Percentiles rank a stretch among this genome's conserved stretches.
phyloP scores from a whole-genome alignment of 225 moss, liverwort and hornwort species.

The Polytrichum commune region DNA sequence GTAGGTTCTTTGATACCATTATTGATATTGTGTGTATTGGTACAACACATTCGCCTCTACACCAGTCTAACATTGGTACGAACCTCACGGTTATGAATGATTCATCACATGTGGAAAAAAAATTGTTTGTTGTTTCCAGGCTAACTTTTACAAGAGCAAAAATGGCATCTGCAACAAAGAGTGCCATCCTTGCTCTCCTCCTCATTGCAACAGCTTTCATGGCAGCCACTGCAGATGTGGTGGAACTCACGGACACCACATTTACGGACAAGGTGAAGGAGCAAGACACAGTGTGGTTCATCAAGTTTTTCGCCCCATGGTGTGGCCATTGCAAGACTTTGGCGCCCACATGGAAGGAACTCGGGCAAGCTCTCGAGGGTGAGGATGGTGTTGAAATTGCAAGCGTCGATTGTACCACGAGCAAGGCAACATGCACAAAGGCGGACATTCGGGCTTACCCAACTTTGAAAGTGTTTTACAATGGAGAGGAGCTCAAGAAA shows the following conservation, averaged over 20 bases:
- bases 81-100: too few species aligned
- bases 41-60: too few species aligned
- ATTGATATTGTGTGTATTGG: too few species aligned
- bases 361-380: slow-evolving; percentile 74
- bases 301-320: slow-evolving; percentile 95
- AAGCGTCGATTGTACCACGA: slow-evolving; percentile 80
- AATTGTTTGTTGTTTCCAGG: neutral
- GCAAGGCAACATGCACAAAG: slow-evolving; percentile 72
- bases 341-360: slow-evolving; percentile 84
- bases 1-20: too few species aligned
- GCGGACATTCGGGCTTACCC: slow-evolving; percentile 82
- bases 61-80: too few species aligned
- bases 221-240: slow-evolving; percentile 70
- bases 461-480: slow-evolving; percentile 72
- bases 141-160: neutral
- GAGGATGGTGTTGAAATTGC: slow-evolving; percentile 83
- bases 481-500: slow-evolving; percentile 81
- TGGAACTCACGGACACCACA: slow-evolving; percentile 74
- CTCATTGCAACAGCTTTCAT: slow-evolving; percentile 18
- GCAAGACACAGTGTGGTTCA: slow-evolving; percentile 90
- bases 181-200: slow-evolving; percentile 18
- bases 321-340: slow-evolving; percentile 90
- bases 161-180: slow-evolving; percentile 20
- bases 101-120: too few species aligned
- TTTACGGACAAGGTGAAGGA: slow-evolving; percentile 93